A percentile compares a stretch with the other conserved stretches of the same genome.
Evolutionary conservation across 345 rosid species (phyloP).

Genomic region (Euclidium syriacum): DNA sequence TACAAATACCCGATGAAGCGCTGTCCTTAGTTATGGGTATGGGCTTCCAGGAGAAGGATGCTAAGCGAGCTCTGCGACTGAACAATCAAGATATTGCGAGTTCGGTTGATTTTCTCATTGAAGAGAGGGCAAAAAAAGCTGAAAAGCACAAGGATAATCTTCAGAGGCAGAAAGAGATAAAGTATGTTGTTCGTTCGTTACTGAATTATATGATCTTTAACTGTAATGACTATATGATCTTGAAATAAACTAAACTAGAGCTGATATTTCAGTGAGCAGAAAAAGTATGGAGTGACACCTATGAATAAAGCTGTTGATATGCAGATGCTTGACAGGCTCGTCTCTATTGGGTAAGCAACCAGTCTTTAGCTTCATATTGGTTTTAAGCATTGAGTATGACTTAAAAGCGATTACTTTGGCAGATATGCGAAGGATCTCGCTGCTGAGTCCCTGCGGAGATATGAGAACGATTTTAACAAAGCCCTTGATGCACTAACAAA

Average conservation of each 20-base stretch:
- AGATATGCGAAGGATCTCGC: slow-evolving; percentile 83
- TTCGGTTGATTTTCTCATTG: slow-evolving; percentile 73
- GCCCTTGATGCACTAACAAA: slow-evolving; percentile 89
- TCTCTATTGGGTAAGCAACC: slow-evolving; percentile 64
- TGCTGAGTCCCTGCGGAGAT: slow-evolving; percentile 87
- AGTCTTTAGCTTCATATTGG: background rate
- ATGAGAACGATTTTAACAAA: slow-evolving; percentile 71
- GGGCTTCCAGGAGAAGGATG: slow-evolving; percentile 76
- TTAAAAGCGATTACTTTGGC: slow-evolving; percentile 24
- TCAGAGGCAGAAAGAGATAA: slow-evolving; percentile 49
- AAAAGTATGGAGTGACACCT: slow-evolving; percentile 73
- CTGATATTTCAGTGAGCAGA: slow-evolving; percentile 67
- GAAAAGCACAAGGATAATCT: slow-evolving; percentile 49
- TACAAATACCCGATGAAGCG: slow-evolving; percentile 75
- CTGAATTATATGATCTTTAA: background rate
- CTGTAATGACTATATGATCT: background rate
- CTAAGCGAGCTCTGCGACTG: slow-evolving; percentile 78
- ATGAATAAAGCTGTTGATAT: slow-evolving; percentile 78
- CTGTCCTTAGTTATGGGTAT: slow-evolving; percentile 73
- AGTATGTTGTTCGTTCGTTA: slow-evolving; percentile 33
- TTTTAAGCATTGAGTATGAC: background rate
- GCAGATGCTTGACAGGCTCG: slow-evolving; percentile 52
- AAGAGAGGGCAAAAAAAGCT: slow-evolving; percentile 59
- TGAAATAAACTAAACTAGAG: background rate
- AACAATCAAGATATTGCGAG: slow-evolving; percentile 66